Evolutionary conservation across 306 rosid genomes (phyloP), one percentile per base, ranked within the genome.

Genomic region (Hippophae rhamnoides): DNA sequence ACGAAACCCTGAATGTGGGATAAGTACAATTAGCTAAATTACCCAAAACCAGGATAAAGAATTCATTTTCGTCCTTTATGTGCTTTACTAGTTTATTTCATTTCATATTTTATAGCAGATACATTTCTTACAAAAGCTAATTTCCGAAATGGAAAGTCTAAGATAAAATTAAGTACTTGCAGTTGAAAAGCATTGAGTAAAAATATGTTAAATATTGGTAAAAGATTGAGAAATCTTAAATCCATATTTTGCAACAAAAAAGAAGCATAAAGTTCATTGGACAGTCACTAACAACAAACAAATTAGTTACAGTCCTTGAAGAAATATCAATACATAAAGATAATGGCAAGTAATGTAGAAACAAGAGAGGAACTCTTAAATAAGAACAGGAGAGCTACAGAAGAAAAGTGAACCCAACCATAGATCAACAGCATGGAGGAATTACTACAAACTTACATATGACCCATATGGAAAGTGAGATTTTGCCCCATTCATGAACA

Each of bases 401-500:
- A 60, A 62, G 9, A 41, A 57, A 58, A 1, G 9, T 56, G n/a
- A 45, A 47, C 13, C 5, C 27, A 31, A 13, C 13, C 23, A 47
- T 14, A 10, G 45, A 45, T 5, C 44, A 61, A 52, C 61, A 41
- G n/a, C 52, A 40, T 47, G 58, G 47, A 11, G 25, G 48, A 3
- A 0, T 12, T 47, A 47, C 26, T 49, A 60, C 50, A 41, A 71
- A 84, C 95, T 88, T 74, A 93, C 99, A 69, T 82, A 93, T 54
- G 97, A 88, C 43, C 99, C 99, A 66, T 93, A 89, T 1, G 94
- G 87, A 84, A 86, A 75, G 60, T 68, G 77, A 0, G 70, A 76
- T 68, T 80, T 88, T 43, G 78, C 75, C 41, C 94, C 99, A 54
- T 93, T 93, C 64, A 93, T 84, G 52, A 86, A 93, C 67, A 93